Base-by-base conservation (phyloP, 106 monocot genomes). In the Dactylorhiza incarnata region DNA sequence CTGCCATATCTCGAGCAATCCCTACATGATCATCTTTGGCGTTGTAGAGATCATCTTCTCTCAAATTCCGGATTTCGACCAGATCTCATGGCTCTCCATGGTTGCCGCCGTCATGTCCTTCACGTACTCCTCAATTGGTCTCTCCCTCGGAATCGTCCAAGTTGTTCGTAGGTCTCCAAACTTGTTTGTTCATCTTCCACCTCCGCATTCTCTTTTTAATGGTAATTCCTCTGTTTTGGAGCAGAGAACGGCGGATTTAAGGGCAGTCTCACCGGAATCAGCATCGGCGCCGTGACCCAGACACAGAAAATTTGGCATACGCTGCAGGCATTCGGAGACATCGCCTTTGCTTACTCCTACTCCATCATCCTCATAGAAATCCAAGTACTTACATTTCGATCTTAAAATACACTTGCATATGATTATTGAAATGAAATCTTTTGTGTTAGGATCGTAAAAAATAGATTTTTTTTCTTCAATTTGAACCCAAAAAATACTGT, bases 261-360 rank as follows among this genome's bases (percentile, higher is more conserved):
- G 67, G 92, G 92, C 7, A 87, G 86, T 54, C 73, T 89, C 58
- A 89, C 87, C 16, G 92, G 89, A 44, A 75, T 89, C 68, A 83
- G 82, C 58, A 75, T 89, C 59, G 92, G 90, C 45, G 17, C 71
- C 9, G 86, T 90, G 23, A 85, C 86, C 2, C 47, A 79, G 17
- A 82, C 74, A 20, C 76, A 92, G 67, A 92, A 95, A 82, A 75
- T 95, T 9, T 95, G 92, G 92, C 81, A 83, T 9, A 90, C 85
- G 66, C 83, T 95, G 54, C 95, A 95, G 68, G 92, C 95, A 1
- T 81, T 95, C 43, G 95, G 95, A 0, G 85, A 95, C 82, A 92
- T 95, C 11, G 95, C 95, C 68, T 95, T 95, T 65, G 95, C 95
- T 20, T 95, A 95, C 83, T 95, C 95, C 56, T 95, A 85, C 85